A percentile compares a stretch with the other conserved stretches of the same genome.
Evolutionary conservation across 257 asterid species (phyloP).

Genomic region (Striga asiatica): DNA sequence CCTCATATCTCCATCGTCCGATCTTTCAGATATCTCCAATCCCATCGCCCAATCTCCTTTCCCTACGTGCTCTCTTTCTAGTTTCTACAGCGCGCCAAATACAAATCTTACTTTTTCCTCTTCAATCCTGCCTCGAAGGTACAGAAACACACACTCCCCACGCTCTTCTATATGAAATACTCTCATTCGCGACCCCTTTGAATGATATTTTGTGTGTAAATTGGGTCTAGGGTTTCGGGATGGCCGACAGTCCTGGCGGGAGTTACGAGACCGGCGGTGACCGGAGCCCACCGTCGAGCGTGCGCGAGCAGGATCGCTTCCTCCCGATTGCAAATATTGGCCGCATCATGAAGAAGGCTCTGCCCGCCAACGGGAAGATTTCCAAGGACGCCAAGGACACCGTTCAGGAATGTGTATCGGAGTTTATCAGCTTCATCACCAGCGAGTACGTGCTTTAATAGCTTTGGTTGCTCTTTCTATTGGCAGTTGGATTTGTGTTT

Average conservation of each 20-base stretch:
- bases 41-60: conserved; percentile 27
- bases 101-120: conserved; percentile 2
- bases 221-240: conserved; percentile 33
- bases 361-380: conserved; percentile 65
- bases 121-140: conserved; percentile 8
- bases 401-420: conserved; percentile 71
- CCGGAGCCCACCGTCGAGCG: conserved; percentile 49
- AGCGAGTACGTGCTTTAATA: conserved; percentile 43
- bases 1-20: conserved; percentile 48
- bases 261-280: conserved; percentile 43
- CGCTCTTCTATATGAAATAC: too few relatives aligned
- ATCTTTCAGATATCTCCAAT: conserved; percentile 33
- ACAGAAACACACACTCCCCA: neutral
- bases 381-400: conserved; percentile 72
- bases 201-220: too few relatives aligned
- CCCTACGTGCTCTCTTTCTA: conserved; percentile 9
- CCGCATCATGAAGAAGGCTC: conserved; percentile 67
- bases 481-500: neutral
- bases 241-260: conserved; percentile 45
- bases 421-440: conserved; percentile 64
- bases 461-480: neutral
- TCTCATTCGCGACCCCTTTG: too few relatives aligned
- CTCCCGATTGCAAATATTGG: conserved; percentile 69
- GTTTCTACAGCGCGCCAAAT: conserved; percentile 40
- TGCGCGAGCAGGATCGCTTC: conserved; percentile 60